Base-by-base conservation (phyloP, 1,284 basidiomycete genomes). In the Dichomitus squalens region DNA sequence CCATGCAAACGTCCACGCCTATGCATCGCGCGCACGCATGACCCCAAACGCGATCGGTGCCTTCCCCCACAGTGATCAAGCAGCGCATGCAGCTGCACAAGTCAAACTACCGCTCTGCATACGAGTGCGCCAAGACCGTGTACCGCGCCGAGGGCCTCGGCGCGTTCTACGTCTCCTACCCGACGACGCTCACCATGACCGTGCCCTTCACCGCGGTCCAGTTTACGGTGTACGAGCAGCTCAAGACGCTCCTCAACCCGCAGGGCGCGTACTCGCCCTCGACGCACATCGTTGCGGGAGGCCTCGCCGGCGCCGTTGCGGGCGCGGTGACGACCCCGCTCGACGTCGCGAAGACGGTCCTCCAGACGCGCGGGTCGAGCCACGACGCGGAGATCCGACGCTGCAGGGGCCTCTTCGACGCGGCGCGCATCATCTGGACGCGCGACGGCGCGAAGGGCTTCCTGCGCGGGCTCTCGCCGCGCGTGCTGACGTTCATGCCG, bases 121-220 rank as follows among this genome's bases (percentile, higher is more conserved):
- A 87, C 64, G 84, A 85, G 25, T 96, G 95, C 68, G 93, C 96
- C 55, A 82, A 81, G 12, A 87, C 87, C 14, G 90, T 99, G 49
- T 95, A 95, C 77, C 83, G 77, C 53, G 85, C 76, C 52, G 97
- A 99, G 75, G 97, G 97, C 38, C 73, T 98, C 35, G 70, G 80
- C 29, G 96, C 97, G 6, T 99, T 99, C 80, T 99, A 98, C 75
- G 88, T 99, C 58, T 99, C 96, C 11, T 99, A 99, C 76, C 97
- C 97, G 4, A 99, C 96, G 14, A 99, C 97, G 3, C 81, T 98
- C 66, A 95, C 88, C 64, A 99, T 99, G 85, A 91, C 93, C 40
- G 93, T 99, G 40, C 97, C 97, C 1, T 98, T 98, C 80, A 98
- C 96, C 57, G 96, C 97, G 38, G 95, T 96, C 39, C 97, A 99